Evolutionary conservation across 2,329 filamentous ascomycete species (phyloP), one percentile per base, ranked within the genome.

Genomic region (Alternaria sp.): DNA sequence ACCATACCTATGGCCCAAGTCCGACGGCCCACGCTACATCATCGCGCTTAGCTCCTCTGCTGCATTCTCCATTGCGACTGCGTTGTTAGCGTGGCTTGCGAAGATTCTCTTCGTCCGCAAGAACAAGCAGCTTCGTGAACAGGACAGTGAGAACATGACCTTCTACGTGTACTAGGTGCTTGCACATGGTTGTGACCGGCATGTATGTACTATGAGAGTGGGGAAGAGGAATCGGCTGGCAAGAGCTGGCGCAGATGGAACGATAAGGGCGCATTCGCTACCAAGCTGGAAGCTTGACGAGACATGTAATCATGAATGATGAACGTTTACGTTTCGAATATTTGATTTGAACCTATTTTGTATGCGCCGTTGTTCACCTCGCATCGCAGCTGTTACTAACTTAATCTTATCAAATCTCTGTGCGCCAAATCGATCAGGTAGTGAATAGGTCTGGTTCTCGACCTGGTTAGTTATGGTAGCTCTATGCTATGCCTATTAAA

Each of bases 1-100:
- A 14, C 71, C 73, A 2, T 76, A 75, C 51, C 63, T 76, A 11
- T 76, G 73, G 73, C 71, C 70, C 55, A 72, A 72, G 56, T 66
- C 61, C 4, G 72, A 76, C 34, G 68, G 24, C 2, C 72, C 73
- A 6, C 66, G 63, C 34, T 76, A 76, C 49, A 51, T 69, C 10
- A 73, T 75, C 41, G 72, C 72, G 2, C 61, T 76, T 9, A 69
- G 67, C 7, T 67, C 69, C 0, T 75, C 72, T 3, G 73, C 73
- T 10, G 72, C 68, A 0, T 76, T 76, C 55, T 74, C 71, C 2
- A 54, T 75, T 10, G 69, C 67, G 29, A 75, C 72, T 13, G 71
- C 70, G 21, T n/a, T 60, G 21, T 58, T 69, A 4, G 73, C 73
- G 5, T 76, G 72, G 72, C 29, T 72, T 2, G 72, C 72, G 7